phyloP scores from a whole-genome alignment of 441 rosid species.

The Mallotus japonicus region DNA sequence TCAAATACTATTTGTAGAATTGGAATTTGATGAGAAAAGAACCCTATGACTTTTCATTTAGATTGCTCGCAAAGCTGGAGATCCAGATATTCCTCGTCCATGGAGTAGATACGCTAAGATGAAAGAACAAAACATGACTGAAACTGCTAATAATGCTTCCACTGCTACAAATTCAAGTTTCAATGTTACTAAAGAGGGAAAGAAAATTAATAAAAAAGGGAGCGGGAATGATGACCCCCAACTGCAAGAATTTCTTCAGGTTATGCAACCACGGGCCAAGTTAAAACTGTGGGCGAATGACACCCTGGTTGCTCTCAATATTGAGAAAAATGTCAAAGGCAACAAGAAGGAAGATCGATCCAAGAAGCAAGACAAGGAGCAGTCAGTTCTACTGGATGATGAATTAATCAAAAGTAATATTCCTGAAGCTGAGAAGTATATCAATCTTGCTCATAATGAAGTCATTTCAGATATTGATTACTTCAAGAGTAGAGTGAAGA shows the following conservation, averaged over 20 bases:
- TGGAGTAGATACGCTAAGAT: slow-evolving; percentile 77
- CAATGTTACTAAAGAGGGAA: slow-evolving; percentile 30
- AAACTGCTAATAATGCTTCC: slow-evolving; percentile 20
- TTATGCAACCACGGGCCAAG: slow-evolving; percentile 71
- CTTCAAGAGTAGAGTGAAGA: slow-evolving; percentile 83
- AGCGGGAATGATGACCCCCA: slow-evolving; percentile 44
- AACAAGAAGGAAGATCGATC: slow-evolving; percentile 27
- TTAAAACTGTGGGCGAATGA: slow-evolving; percentile 88
- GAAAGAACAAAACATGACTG: slow-evolving; percentile 40
- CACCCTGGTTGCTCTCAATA: slow-evolving; percentile 34
- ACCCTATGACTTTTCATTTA: slow-evolving; percentile 22
- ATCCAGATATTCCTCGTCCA: slow-evolving; percentile 64
- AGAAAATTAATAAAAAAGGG: slow-evolving; percentile 30
- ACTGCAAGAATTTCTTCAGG: slow-evolving; percentile 74
- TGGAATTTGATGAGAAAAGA: slow-evolving; percentile 18
- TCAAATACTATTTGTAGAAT: not conserved
- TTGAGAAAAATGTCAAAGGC: slow-evolving; percentile 28
- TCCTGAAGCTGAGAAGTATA: slow-evolving; percentile 31
- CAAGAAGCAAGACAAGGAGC: slow-evolving; percentile 34
- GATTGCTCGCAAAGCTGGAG: slow-evolving; percentile 77
- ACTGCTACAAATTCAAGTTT: slow-evolving; percentile 21
- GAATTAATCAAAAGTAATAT: slow-evolving; percentile 29
- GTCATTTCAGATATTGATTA: slow-evolving; percentile 83
- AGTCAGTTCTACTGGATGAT: slow-evolving; percentile 18
- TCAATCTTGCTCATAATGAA: slow-evolving; percentile 41